Percentiles rank a stretch among this genome's conserved stretches.
Evolutionary conservation across 2,329 filamentous ascomycete genomes (phyloP).

Genomic region (Fusarium kyushuense): DNA sequence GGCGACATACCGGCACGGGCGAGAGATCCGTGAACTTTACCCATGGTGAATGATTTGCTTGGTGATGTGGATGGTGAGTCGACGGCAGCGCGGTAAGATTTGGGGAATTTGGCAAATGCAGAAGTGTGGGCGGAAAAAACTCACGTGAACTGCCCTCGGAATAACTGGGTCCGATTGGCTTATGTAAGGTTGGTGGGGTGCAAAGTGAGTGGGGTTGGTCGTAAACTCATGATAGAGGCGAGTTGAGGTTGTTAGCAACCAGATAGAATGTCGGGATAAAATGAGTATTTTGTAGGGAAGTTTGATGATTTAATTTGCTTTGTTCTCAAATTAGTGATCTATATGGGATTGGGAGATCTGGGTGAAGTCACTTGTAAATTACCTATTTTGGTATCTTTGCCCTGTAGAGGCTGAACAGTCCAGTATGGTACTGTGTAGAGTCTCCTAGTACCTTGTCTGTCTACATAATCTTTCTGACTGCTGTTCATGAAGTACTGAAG

Average conservation of each 20-base stretch:
- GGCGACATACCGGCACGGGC: conserved; percentile 76
- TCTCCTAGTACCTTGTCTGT: neutral
- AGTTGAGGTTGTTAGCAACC: too few relatives aligned
- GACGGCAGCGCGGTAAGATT: conserved; percentile 48
- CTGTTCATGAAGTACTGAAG: neutral
- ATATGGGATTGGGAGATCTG: rapidly evolving
- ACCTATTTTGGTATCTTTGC: neutral
- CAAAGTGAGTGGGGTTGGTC: too few relatives aligned
- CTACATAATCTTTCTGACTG: too few relatives aligned
- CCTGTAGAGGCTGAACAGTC: neutral
- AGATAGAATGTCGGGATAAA: too few relatives aligned
- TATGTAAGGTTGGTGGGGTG: conserved; percentile 18
- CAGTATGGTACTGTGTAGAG: neutral
- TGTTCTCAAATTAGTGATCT: rapidly evolving
- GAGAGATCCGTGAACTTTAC: conserved; percentile 94
- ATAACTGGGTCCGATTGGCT: conserved; percentile 44
- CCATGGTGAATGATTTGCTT: conserved; percentile 72
- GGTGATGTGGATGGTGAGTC: conserved; percentile 54
- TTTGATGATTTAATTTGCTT: rapidly evolving
- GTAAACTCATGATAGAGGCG: too few relatives aligned
- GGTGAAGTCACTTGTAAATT: conserved; percentile 1
- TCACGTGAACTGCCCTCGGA: conserved; percentile 58
- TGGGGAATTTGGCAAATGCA: conserved; percentile 55
- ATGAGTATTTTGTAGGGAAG: too few relatives aligned
- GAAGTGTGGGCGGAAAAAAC: conserved; percentile 54